Evolutionary conservation across 2,329 filamentous ascomycete species (phyloP), one percentile per base, ranked within the genome.

Genomic region (Penicillium thymicola): DNA sequence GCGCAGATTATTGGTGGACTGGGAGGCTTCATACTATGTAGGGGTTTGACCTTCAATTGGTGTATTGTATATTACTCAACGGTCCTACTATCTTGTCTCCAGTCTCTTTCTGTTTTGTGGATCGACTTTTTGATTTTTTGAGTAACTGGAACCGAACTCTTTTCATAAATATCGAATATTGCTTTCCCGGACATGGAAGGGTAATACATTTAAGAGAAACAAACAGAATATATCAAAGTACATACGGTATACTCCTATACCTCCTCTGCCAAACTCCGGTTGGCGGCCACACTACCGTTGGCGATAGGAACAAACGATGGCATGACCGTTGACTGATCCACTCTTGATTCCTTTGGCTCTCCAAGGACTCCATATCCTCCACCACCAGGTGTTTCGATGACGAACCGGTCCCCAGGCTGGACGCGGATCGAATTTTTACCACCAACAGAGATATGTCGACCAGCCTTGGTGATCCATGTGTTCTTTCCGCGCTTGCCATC

Each of bases 401-500:
- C 49, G 9, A 64, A 50, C 7, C 65, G 50, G 48, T 67, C 65
- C 2, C 65, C 65, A 7, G 48, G 46, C 27, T 60, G 55, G 4
- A 67, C 55, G 5, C 57, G 51, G 41, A 63, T 59, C 23, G 54
- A 63, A 32, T 56, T 59, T 57, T 66, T 65, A 5, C 62, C 58
- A 34, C 62, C 65, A 27, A 66, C 40, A 4, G 38, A 38, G 37
- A 54, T 50, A 40, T 42, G 28, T 8, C 44, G 34, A 4, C 36
- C 43, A 23, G 51, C 28, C 18, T 50, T 55, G 5, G 54, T 52
- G 4, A 92, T 86, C 91, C 91, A 96, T 37, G 93, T 78, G 65
- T 96, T 96, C 52, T 89, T 75, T 0, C 92, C 92, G 54, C 87
- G 89, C 62, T 83, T 74, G 0, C 84, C 92, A 50, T 92, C 88